Conservation (phyloP, 78 protist genomes). For the Blattamonas nauphoetae region DNA sequence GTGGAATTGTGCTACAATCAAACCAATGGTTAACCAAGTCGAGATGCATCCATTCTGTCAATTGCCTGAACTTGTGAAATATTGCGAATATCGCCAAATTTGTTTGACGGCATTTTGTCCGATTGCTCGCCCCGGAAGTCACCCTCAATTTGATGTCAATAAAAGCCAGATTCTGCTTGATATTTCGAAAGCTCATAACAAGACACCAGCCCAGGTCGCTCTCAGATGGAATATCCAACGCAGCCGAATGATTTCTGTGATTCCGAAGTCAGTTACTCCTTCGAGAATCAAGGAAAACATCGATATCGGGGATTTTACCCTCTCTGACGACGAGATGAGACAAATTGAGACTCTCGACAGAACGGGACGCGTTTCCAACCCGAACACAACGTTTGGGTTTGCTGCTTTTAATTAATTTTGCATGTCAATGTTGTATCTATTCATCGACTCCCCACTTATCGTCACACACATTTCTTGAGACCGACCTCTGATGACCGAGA, state of each 20-base stretch:
- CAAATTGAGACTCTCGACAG: neutral
- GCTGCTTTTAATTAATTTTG: too few relatives aligned
- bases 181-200: neutral
- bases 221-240: neutral
- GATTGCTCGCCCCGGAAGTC: neutral
- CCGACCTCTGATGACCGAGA: too few relatives aligned
- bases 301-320: neutral
- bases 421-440: too few relatives aligned
- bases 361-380: too few relatives aligned
- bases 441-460: too few relatives aligned
- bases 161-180: neutral
- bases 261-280: neutral
- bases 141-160: neutral
- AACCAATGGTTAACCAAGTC: neutral
- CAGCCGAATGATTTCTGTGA: neutral
- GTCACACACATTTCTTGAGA: too few relatives aligned
- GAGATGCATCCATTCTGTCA: slow-evolving; percentile 11
- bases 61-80: neutral
- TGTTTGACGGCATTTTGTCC: neutral
- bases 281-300: neutral
- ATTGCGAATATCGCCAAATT: neutral
- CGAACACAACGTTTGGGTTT: too few relatives aligned
- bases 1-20: neutral
- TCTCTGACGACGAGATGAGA: neutral
- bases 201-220: neutral